phyloP scores from a whole-genome alignment of 495 filamentous ascomycete genomes.

The Aspergillus olivimuriae region DNA sequence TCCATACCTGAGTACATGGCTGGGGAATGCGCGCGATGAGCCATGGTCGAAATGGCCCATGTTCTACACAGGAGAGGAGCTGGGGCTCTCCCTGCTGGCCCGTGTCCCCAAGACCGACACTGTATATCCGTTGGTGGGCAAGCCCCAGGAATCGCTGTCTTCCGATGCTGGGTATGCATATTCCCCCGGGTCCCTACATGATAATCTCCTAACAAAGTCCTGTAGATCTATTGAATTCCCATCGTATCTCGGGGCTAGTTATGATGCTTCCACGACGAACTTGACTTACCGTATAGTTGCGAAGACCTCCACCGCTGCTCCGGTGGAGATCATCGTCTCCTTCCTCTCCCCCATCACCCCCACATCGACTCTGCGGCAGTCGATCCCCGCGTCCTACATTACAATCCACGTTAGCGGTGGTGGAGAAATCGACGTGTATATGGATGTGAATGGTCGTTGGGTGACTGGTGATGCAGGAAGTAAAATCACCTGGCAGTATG shows the following conservation, averaged over 20 bases:
- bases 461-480: slow-evolving; percentile 67
- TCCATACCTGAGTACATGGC: slow-evolving; percentile 88
- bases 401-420: slow-evolving; percentile 66
- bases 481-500: slow-evolving; percentile 62
- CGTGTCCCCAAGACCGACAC: slow-evolving; percentile 60
- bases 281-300: slow-evolving; percentile 70
- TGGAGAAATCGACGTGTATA: slow-evolving; percentile 71
- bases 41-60: slow-evolving; percentile 96
- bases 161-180: slow-evolving; percentile 40
- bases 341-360: slow-evolving; percentile 93
- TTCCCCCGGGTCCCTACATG: not conserved
- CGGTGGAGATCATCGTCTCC: slow-evolving; percentile 63
- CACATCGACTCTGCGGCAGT: slow-evolving; percentile 84
- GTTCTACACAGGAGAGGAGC: slow-evolving; percentile 83
- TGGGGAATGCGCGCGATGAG: slow-evolving; percentile 65
- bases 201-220: not conserved
- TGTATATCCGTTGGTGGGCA: slow-evolving; percentile 83
- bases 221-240: slow-evolving; percentile 52
- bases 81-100: slow-evolving; percentile 78
- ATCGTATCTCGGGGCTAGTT: slow-evolving; percentile 69
- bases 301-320: slow-evolving; percentile 14
- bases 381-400: slow-evolving; percentile 82
- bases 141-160: slow-evolving; percentile 73
- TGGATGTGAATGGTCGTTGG: slow-evolving; percentile 89
- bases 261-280: slow-evolving; percentile 91